Percentiles rank a stretch among this genome's conserved stretches.
Evolutionary conservation across 768 basidiomycete species (phyloP).

Genomic region (Tricholoma terreum): DNA sequence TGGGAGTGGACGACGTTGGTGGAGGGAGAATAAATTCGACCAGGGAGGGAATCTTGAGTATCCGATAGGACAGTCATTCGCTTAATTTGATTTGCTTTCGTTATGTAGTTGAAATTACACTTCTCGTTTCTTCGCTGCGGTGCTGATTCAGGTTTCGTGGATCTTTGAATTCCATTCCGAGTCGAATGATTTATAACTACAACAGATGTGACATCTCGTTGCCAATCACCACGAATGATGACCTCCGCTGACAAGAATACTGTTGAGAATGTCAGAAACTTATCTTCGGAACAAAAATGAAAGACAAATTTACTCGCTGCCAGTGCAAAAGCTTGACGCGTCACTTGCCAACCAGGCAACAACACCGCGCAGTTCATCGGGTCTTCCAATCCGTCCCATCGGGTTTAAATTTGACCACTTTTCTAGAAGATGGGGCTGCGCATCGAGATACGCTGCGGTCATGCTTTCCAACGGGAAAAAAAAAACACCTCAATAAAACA

Average conservation of each 20-base stretch:
- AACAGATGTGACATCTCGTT: not conserved
- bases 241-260: conserved; percentile 60
- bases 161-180: not conserved
- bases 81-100: not conserved
- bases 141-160: not conserved
- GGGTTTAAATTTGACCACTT: conserved; percentile 73
- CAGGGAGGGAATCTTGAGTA: conserved; percentile 45
- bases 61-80: conserved; percentile 28
- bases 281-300: not conserved
- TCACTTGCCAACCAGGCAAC: conserved; percentile 71
- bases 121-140: not conserved
- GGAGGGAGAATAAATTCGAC: conserved; percentile 45
- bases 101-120: not conserved
- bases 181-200: not conserved
- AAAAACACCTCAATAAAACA: not conserved
- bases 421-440: conserved; percentile 55
- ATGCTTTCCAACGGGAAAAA: conserved; percentile 41
- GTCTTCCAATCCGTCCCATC: conserved; percentile 64
- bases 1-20: conserved; percentile 32
- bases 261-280: conserved; percentile 20
- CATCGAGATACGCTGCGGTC: conserved; percentile 71
- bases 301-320: conserved; percentile 65
- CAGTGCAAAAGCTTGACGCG: conserved; percentile 75
- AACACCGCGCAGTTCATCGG: conserved; percentile 73
- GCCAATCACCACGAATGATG: conserved; percentile 56